Base-by-base conservation (phyloP, 805 yeast species). In the Cyberlindnera americana region DNA sequence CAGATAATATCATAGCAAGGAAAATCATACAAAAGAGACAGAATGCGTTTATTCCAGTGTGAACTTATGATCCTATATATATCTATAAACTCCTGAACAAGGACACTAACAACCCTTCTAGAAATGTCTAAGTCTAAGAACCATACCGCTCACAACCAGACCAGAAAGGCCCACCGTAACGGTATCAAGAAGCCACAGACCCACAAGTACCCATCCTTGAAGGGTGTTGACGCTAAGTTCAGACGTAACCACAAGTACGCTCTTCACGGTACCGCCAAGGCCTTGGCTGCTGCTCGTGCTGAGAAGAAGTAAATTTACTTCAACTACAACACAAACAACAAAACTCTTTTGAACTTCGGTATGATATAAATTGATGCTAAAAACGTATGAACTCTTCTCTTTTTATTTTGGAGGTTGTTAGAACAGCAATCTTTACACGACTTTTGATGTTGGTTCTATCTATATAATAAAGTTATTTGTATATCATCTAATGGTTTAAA, bases 111-210 rank as follows among this genome's bases (percentile, higher is more conserved):
- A 59, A 65, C 18, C 18, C 38, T 15, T 21, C 48, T 59, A 65
- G 66, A 71, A 75, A 91, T 93, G 99, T 72, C 99, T 74, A 93
- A 93, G 80, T 91, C 98, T 61, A 93, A 93, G 96, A 93, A 93
- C 78, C 98, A 93, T 74, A 93, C 99, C 76, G 90, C 89, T 77
- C 99, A 93, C 78, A 93, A 93, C 95, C 98, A 91, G 78, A 86
- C 84, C 89, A 85, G 75, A 72, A 93, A 93, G 95, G 98, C 98
- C 67, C 99, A 93, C 97, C 90, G 83, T 72, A 93, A 93, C 85
- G 99, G 99, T 79, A 91, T 93, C 80, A 91, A 91, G 86, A 93
- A 91, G 90, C 96, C 97, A 64, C 86, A 80, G 83, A 83, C 96
- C 68, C 75, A 81, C 95, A 90, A 87, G 80, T 89, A 91, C 83